These are phyloP conservation scores for Leishmania turanica DNA, from an alignment of 208 protist species.

Conservation along the genomic window DNA sequence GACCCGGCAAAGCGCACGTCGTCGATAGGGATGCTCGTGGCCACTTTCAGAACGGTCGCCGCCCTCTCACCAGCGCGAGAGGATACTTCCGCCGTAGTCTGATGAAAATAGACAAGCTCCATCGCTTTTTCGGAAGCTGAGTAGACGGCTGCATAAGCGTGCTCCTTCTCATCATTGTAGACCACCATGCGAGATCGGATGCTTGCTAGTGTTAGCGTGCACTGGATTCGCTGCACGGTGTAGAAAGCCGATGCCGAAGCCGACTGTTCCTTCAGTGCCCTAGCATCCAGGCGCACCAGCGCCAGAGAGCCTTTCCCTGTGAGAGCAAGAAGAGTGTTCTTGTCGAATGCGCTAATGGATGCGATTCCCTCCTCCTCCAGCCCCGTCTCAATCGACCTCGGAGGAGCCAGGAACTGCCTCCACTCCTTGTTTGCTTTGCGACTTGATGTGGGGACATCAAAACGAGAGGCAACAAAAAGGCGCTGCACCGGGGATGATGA, in stretches of 20 bases:
- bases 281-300: conserved; percentile 21
- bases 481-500: background rate
- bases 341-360: conserved; percentile 21
- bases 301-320: conserved; percentile 19
- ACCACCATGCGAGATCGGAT: conserved; percentile 11
- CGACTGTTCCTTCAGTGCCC: conserved; percentile 2
- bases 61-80: background rate
- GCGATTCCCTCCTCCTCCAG: conserved; percentile 27
- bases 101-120: conserved; percentile 16
- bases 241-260: background rate
- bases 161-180: conserved; percentile 8
- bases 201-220: background rate
- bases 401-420: conserved; percentile 24
- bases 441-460: conserved; percentile 19
- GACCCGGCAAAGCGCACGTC: conserved; percentile 27
- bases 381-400: conserved; percentile 16
- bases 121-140: conserved; percentile 4
- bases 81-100: background rate
- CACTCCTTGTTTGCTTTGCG: conserved; percentile 34
- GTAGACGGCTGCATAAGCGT: conserved; percentile 18
- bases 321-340: conserved; percentile 23
- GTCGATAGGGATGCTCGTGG: conserved; percentile 17
- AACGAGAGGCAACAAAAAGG: conserved; percentile 39
- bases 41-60: conserved; percentile 5
- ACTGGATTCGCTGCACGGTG: conserved; percentile 6